A percentile compares a stretch with the other conserved stretches of the same genome.
These are phyloP conservation scores for Aspergillus japonicus DNA, from an alignment of 2,329 filamentous ascomycete genomes.

Conservation along the genomic window DNA sequence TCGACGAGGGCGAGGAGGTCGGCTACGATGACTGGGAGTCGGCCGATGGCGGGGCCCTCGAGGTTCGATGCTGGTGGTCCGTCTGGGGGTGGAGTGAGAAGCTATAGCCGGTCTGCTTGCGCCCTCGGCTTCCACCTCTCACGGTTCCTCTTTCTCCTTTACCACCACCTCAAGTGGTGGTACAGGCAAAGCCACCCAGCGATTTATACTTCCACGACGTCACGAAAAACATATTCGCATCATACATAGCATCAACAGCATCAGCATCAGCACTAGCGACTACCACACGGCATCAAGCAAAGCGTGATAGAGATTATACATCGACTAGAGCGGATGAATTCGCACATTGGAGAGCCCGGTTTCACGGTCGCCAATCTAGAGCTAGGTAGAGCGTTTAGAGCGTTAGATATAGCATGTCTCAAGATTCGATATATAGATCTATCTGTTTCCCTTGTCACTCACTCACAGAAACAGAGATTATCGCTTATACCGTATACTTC, in stretches of 20 bases:
- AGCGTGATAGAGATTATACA: not conserved
- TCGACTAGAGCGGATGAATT: not conserved
- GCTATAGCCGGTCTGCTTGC: constrained; percentile 19
- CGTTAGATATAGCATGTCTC: not conserved
- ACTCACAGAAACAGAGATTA: too few relatives aligned
- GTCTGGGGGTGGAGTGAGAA: constrained; percentile 46
- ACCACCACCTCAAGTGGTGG: too few relatives aligned
- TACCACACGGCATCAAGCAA: not conserved
- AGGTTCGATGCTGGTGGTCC: constrained; percentile 50
- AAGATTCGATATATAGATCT: too few relatives aligned
- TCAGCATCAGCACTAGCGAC: not conserved
- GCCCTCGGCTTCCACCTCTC: not conserved
- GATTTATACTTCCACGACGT: constrained; percentile 21
- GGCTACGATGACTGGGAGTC: constrained; percentile 51
- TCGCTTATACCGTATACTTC: too few relatives aligned
- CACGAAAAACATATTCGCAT: constrained; percentile 26
- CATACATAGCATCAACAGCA: constrained; percentile 9
- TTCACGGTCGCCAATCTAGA: too few relatives aligned
- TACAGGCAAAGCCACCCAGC: not conserved
- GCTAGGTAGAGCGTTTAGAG: not conserved
- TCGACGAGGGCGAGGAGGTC: constrained; percentile 51
- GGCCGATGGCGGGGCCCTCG: constrained; percentile 41
- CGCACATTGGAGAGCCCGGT: not conserved
- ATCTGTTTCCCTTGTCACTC: too few relatives aligned
- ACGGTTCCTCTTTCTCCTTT: not conserved